Conservation (phyloP, 139 green algal genomes). For the Tetradesmus obliquus region DNA sequence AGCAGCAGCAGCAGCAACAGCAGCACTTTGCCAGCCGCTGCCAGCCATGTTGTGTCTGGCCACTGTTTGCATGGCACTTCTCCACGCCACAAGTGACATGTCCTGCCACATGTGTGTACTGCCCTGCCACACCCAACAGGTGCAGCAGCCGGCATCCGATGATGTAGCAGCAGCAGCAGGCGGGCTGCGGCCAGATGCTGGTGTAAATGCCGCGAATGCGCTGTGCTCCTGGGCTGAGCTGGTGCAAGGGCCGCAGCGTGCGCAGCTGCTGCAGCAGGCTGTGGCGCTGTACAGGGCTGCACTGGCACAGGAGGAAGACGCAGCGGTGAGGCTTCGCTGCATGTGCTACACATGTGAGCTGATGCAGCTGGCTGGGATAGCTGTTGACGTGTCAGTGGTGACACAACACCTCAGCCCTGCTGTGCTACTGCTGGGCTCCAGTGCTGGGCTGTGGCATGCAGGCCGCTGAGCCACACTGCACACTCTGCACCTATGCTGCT, state of each 20-base stretch:
- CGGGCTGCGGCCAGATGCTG: conserved; percentile 54
- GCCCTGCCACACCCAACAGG: neutral
- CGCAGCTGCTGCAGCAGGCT: conserved; percentile 51
- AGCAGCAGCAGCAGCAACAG: conserved; percentile 2
- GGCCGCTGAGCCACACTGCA: neutral
- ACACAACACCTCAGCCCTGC: neutral
- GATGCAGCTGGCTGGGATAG: neutral
- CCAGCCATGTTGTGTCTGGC: no score
- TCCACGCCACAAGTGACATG: no score
- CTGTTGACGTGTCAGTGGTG: neutral
- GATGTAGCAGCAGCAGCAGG: conserved; percentile 53
- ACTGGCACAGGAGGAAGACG: conserved; percentile 71
- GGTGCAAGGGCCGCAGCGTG: neutral
- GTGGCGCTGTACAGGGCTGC: conserved; percentile 56
- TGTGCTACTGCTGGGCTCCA: neutral
- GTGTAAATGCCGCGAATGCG: conserved; percentile 67
- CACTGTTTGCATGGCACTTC: no score
- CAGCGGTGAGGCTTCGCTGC: conserved; percentile 46
- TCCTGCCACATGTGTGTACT: neutral
- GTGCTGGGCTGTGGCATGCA: neutral
- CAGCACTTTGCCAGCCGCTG: neutral
- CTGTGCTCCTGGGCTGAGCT: conserved; percentile 62
- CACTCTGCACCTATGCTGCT: neutral
- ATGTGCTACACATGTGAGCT: neutral
- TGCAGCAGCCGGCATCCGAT: conserved; percentile 50